Base-by-base conservation (phyloP, 192 early-diverging fungal species). In the Chytriomyces hyalinus region DNA sequence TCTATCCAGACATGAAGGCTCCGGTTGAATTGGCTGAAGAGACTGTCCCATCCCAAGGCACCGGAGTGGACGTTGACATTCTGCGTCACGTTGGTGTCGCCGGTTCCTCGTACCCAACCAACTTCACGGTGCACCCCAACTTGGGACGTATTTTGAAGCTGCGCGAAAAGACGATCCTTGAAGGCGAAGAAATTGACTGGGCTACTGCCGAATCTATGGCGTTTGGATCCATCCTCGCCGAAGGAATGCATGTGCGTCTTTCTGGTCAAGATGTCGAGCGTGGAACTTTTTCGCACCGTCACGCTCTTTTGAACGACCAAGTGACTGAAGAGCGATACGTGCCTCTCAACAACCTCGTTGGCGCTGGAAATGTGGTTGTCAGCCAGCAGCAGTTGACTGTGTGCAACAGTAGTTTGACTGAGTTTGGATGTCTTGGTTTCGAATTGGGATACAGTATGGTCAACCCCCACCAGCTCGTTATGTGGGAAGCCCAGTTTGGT, bases 401-500 rank as follows among this genome's bases (percentile, higher is more conserved):
- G 76, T 92, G 85, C 89, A 99, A 99, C 90, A 98, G 96, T 51
- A 95, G 94, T 8, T 88, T 99, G 57, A 97, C 96, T 43, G 97
- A 99, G 84, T 99, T 90, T 83, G 97, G 96, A 74, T 92, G 87
- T 65, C 86, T 99, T 65, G 97, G 97, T 44, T 99, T 97, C 79
- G 97, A 99, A 88, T 91, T 97, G 9, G 97, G 97, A 51, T 98
- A 98, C 86, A 96, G 94, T 26, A 87, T 98, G 80, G 94, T 93
- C 61, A 93, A 93, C 87, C 96, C 97, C 59, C 94, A 97, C 84
- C 88, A 96, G 62, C 90, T 98, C 59, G 89, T 98, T 45, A 87
- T 97, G 76, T 99, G 96, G 96, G 97, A 99, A 84, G 97, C 95
- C 13, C 96, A 99, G 88, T 98, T 99, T 79, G 97, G 97, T 73